phyloP scores from a whole-genome alignment of 257 asterid genomes.

The Penstemon newberryi region DNA sequence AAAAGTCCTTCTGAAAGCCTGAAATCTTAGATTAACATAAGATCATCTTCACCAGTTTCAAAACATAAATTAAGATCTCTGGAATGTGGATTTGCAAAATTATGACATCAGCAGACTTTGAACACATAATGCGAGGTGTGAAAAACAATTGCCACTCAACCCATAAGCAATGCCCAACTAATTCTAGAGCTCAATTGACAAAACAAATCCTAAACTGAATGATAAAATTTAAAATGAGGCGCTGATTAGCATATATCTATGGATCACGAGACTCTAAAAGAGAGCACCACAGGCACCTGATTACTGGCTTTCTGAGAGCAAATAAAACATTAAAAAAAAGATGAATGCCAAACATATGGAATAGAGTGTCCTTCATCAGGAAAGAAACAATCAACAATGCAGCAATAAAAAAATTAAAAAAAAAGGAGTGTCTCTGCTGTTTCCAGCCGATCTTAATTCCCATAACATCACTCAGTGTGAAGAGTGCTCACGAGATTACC shows the following conservation, averaged over 20 bases:
- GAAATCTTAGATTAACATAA: slow-evolving; percentile 10
- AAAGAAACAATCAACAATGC: slow-evolving; percentile 7
- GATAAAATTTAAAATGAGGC: no score
- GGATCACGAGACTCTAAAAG: no score
- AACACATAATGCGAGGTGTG: not conserved
- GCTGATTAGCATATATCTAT: no score
- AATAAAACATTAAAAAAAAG: no score
- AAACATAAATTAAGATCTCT: not conserved
- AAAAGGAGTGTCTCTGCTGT: not conserved
- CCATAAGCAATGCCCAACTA: not conserved
- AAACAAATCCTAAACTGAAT: no score
- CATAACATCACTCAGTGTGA: not conserved
- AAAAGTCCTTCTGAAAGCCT: slow-evolving; percentile 1
- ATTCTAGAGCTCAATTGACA: not conserved
- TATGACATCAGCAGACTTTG: not conserved
- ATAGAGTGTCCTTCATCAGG: not conserved
- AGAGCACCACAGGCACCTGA: not conserved
- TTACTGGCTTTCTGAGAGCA: not conserved
- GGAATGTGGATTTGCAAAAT: not conserved
- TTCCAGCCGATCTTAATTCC: not conserved
- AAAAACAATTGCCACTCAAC: no score
- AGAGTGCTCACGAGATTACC: slow-evolving; percentile 5
- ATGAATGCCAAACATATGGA: not conserved
- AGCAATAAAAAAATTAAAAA: not conserved
- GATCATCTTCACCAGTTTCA: slow-evolving; percentile 4